These are phyloP conservation scores for Lachnellula willkommii DNA, from an alignment of 2,329 filamentous ascomycete species.

Conservation along the genomic window DNA sequence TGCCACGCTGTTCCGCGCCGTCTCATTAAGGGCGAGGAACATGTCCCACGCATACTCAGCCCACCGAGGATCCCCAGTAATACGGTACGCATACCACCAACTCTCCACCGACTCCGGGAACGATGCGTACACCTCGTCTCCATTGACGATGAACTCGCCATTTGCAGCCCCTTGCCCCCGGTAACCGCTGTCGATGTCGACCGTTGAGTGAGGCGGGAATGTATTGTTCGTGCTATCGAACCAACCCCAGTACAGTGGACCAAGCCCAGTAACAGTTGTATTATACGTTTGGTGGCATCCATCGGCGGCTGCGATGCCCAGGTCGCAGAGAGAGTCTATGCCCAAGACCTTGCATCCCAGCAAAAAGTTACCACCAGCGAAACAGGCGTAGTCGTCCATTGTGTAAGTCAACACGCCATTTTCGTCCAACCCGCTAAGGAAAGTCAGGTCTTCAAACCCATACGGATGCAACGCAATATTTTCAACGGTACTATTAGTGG, in stretches of 20 bases:
- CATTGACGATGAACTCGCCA: constrained; percentile 41
- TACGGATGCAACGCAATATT: constrained; percentile 62
- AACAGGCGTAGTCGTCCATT: constrained; percentile 62
- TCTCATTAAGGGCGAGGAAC: constrained; percentile 59
- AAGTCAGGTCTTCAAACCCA: constrained; percentile 62
- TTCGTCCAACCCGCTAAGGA: constrained; percentile 52
- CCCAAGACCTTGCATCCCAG: constrained; percentile 65
- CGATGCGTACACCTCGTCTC: constrained; percentile 51
- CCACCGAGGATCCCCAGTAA: constrained; percentile 67
- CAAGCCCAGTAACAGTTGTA: constrained; percentile 62
- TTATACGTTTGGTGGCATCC: constrained; percentile 68
- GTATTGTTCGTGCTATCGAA: constrained; percentile 46
- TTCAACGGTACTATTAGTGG: constrained; percentile 66
- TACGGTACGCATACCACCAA: constrained; percentile 77
- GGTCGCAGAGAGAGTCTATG: constrained; percentile 24
- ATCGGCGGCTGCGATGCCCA: constrained; percentile 47
- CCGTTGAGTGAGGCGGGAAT: constrained; percentile 25
- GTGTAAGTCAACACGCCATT: constrained; percentile 33
- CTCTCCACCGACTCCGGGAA: constrained; percentile 75
- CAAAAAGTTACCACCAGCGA: constrained; percentile 76
- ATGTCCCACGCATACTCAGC: constrained; percentile 77
- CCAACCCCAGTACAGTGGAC: constrained; percentile 50
- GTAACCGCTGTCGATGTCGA: constrained; percentile 43
- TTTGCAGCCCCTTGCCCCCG: constrained; percentile 64
- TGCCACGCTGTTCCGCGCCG: constrained; percentile 56